phyloP scores from a whole-genome alignment of 2,329 filamentous ascomycete species.

The Fusarium sp. region DNA sequence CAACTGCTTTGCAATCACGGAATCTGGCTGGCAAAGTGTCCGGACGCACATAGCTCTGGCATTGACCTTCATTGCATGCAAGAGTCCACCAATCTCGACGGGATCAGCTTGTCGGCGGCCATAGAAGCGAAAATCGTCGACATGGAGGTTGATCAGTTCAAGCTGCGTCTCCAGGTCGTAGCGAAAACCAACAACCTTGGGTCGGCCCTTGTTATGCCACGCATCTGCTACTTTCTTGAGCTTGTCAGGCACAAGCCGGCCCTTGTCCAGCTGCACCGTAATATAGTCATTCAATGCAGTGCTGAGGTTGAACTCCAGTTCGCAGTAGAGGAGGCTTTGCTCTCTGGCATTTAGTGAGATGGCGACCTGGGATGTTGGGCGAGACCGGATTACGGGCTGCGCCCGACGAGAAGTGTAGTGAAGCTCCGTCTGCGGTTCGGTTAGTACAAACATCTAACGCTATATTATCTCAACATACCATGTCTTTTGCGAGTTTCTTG shows the following conservation, averaged over 20 bases:
- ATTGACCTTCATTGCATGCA: conserved; percentile 65
- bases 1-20: conserved; percentile 68
- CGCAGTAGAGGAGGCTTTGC: conserved; percentile 69
- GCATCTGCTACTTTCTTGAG: conserved; percentile 63
- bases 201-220: conserved; percentile 65
- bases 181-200: conserved; percentile 66
- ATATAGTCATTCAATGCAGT: conserved; percentile 65
- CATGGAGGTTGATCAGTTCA: conserved; percentile 64
- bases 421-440: conserved; percentile 51
- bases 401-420: conserved; percentile 50
- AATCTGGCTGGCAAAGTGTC: conserved; percentile 69
- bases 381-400: conserved; percentile 48
- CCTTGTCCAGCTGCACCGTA: conserved; percentile 63
- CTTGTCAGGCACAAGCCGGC: conserved; percentile 64
- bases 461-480: conserved; percentile 54
- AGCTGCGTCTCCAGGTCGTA: conserved; percentile 71
- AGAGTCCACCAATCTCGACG: conserved; percentile 58
- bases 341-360: conserved; percentile 67
- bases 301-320: conserved; percentile 67
- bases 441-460: background rate
- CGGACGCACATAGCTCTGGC: conserved; percentile 64
- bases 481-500: conserved; percentile 65
- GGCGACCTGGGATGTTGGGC: conserved; percentile 49
- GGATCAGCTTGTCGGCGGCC: conserved; percentile 58
- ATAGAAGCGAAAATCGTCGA: conserved; percentile 66